These are phyloP conservation scores for Citrus unshiu DNA, from an alignment of 345 rosid species.

Conservation along the genomic window DNA sequence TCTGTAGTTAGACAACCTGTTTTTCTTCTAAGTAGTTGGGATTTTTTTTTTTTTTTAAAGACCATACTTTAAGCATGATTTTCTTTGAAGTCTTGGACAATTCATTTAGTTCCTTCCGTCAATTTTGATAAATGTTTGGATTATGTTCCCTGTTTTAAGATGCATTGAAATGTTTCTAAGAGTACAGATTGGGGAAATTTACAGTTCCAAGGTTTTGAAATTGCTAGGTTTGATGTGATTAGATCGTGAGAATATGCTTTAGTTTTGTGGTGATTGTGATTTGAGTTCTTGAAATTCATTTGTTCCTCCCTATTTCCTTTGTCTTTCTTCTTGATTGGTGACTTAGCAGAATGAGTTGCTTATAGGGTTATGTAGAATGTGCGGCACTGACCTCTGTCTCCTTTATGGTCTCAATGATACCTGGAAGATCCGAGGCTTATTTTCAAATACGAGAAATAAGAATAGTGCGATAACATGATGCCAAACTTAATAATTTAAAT, in stretches of 20 bases:
- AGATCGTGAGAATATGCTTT: not conserved
- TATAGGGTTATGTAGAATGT: not conserved
- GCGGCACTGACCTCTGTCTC: not conserved
- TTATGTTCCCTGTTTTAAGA: not conserved
- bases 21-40: not conserved
- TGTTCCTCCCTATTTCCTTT: not conserved
- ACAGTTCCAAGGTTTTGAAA: not conserved
- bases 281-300: not conserved
- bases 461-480: not conserved
- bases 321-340: not conserved
- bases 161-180: not conserved
- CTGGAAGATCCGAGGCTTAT: not conserved
- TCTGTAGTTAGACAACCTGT: not conserved
- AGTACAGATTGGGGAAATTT: not conserved
- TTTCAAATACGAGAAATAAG: not conserved
- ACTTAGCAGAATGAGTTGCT: not conserved
- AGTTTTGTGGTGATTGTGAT: not conserved
- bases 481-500: not conserved
- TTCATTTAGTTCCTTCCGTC: not conserved
- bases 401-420: not conserved
- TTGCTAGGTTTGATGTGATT: not conserved
- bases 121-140: not conserved
- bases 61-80: not conserved
- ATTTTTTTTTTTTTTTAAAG: not conserved
- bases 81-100: not conserved